Base-by-base conservation (phyloP, 2,329 filamentous ascomycete species). In the Dothideomycetidae sp. region DNA sequence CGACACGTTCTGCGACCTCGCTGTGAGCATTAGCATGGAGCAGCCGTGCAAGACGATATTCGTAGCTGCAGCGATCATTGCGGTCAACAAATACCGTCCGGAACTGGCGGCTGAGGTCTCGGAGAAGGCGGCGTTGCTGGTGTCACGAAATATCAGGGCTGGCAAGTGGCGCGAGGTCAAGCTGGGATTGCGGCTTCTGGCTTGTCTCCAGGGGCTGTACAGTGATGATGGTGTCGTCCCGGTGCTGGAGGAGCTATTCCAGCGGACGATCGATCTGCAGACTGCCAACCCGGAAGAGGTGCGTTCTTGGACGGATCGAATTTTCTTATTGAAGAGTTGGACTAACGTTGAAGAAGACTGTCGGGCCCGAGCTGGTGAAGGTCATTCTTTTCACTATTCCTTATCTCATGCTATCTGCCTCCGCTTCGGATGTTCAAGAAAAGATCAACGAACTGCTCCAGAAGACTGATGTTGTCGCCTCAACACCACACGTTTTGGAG, bases 11-110 rank as follows among this genome's bases (percentile, higher is more conserved):
- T 66, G 81, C 46, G 73, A 78, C 40, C 69, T 93, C 18, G 66
- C 76, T 5, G 62, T 86, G 41, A 81, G 88, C 58, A 68, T 96
- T 70, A 70, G 81, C 30, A 57, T 83, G 23, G 90, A 98, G 62
- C 90, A 98, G 61, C 90, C 90, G 1, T 78, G 98, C 58, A 96
- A 96, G 67, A 92, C 85, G n/a, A 88, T 90, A 0, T 96, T 94
- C 55, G 71, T 93, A 26, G 85, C 86, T 7, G 83, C 81, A 13
- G 77, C 88, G 10, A 71, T 92, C 30, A 69, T 93, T 41, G 71
- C 84, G 40, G 71, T 78, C 46, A 94, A 96, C 61, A 71, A 73
- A 16, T 62, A 81, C 49, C 84, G 83, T 53, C 68, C 79, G 3
- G 81, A 90, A 47, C 67, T 93, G 23, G 73, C 79, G 19, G 68